A percentile compares a stretch with the other conserved stretches of the same genome.
phyloP scores from a whole-genome alignment of 2,329 filamentous ascomycete genomes.

The Epicoccum sorghinum region DNA sequence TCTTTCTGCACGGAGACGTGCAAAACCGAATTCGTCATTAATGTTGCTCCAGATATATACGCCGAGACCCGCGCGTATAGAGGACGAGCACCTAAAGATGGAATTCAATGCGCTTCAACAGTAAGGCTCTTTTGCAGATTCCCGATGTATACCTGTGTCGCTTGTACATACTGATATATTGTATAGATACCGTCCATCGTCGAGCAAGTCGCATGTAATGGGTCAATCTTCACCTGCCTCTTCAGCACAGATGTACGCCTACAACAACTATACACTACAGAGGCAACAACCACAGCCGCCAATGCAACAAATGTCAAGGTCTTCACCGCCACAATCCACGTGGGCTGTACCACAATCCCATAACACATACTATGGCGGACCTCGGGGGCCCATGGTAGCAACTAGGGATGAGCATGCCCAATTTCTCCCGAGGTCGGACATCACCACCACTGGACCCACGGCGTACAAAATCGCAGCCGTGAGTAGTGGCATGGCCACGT shows the following conservation, averaged over 20 bases:
- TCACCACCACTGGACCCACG: conserved; percentile 32
- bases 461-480: conserved; percentile 28
- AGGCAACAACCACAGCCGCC: conserved; percentile 28
- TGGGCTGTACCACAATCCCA: conserved; percentile 45
- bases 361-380: conserved; percentile 39
- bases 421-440: conserved; percentile 29
- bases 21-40: conserved; percentile 33
- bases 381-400: conserved; percentile 22
- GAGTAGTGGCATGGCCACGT: conserved; percentile 27
- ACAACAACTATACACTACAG: conserved; percentile 35
- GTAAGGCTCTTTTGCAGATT: conserved; percentile 34
- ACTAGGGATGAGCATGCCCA: conserved; percentile 38
- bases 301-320: conserved; percentile 38
- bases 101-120: conserved; percentile 52
- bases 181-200: conserved; percentile 46
- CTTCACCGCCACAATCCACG: conserved; percentile 42
- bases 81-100: conserved; percentile 43
- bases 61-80: conserved; percentile 33
- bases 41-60: conserved; percentile 30
- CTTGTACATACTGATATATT: conserved; percentile 27
- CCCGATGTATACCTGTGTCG: conserved; percentile 2
- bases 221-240: conserved; percentile 38
- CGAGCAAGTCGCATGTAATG: conserved; percentile 44
- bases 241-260: conserved; percentile 45
- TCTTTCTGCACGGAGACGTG: conserved; percentile 20